A percentile compares a stretch with the other conserved stretches of the same genome.
These are phyloP conservation scores for Lentinus polychrous DNA, from an alignment of 1,284 basidiomycete species.

Conservation along the genomic window DNA sequence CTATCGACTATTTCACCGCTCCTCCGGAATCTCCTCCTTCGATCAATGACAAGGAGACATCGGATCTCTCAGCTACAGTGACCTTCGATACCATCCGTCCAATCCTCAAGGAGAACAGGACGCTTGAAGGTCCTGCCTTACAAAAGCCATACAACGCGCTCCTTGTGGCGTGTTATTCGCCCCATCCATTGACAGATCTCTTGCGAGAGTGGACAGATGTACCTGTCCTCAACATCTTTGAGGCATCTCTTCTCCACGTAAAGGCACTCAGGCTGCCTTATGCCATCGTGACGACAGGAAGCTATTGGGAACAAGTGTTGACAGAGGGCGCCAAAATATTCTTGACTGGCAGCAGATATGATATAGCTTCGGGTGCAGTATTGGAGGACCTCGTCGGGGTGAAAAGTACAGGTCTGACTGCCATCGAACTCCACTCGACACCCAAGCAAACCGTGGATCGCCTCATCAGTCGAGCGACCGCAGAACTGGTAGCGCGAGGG, in stretches of 20 bases:
- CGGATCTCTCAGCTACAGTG: conserved; percentile 29
- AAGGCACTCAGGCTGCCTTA: conserved; percentile 30
- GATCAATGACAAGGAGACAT: conserved; percentile 35
- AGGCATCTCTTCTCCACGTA: conserved; percentile 31
- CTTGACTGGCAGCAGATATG: conserved; percentile 5
- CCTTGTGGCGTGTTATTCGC: conserved; percentile 44
- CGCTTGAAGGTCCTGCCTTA: not conserved
- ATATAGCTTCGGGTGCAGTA: not conserved
- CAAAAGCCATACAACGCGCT: conserved; percentile 26
- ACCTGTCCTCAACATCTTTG: conserved; percentile 41
- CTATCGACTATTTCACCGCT: conserved; percentile 31
- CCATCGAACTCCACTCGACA: conserved; percentile 34
- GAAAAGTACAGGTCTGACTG: conserved; percentile 35
- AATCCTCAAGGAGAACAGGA: not conserved
- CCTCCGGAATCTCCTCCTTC: conserved; percentile 28
- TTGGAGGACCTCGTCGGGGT: conserved; percentile 32
- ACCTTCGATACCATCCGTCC: conserved; percentile 25
- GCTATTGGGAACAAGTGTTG: conserved; percentile 37
- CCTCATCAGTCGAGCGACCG: conserved; percentile 29
- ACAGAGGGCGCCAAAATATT: conserved; percentile 25
- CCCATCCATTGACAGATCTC: conserved; percentile 38
- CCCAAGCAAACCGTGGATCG: conserved; percentile 27
- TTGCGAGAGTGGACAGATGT: conserved; percentile 28
- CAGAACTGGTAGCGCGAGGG: conserved; percentile 17
- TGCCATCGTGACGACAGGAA: conserved; percentile 44